Base-by-base conservation (phyloP, 352 stramenopile species). In the Pilasporangium apinafurcum region DNA sequence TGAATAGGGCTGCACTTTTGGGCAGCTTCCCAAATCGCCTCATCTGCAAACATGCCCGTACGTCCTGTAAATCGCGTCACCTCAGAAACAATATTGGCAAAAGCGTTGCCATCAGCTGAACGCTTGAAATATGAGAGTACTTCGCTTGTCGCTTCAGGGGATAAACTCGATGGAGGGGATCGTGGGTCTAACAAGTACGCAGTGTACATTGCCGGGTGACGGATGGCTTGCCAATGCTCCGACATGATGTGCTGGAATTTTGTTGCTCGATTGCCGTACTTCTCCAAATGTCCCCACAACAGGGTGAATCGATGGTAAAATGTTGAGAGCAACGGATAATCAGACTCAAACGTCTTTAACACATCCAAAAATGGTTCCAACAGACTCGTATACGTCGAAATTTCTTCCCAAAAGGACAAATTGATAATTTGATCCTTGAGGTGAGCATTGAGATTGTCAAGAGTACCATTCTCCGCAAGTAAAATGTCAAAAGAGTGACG, bases 251-350 rank as follows among this genome's bases (percentile, higher is more conserved):
- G 52, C 35, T 83, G 59, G 16, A 75, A 59, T 30, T 74, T 65
- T n/a, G 68, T 53, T 17, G 66, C 52, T 12, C 74, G 44, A 26
- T 50, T 58, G n/a, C 61, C 62, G 37, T 62, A 80, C 48, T 81
- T 83, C 27, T 89, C 62, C 3, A 89, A 32, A 39, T 89, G 73
- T 8, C 45, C 44, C 70, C 76, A 86, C 21, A 89, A 41, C 33
- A 73, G 44, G 21, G 73, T 83, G 54, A 86, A 89, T 20, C 66
- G 65, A 45, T 86, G 70, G 55, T 86, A 89, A 37, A 86, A 89
- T 8, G 66, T 89, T 30, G 68, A 84, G 13, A 86, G 37, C 33
- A 84, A 57, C 24, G 70, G 61, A 39, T 68, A 81, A 48, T 85
- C 65, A 8, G 67, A 59, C 45, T 85, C 71, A 24, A 86, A 75